Evolutionary conservation across 75 land plant genomes (phyloP).

Genomic region (Selaginella tamariscina): DNA sequence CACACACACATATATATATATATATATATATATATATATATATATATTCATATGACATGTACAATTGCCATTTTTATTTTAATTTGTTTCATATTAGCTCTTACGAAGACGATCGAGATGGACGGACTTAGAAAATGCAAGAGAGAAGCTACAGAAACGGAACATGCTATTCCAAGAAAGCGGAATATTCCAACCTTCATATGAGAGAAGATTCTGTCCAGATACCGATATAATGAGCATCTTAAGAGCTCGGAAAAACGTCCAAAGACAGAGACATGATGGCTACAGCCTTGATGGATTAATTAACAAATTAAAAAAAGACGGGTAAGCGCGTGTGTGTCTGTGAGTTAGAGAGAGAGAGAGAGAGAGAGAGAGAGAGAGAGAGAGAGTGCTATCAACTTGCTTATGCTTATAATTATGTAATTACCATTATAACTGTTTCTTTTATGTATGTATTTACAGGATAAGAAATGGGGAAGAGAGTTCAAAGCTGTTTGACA

Average conservation of each 20-base stretch:
- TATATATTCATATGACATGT: too few relatives aligned
- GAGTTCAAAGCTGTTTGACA: too few relatives aligned
- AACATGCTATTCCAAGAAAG: neutral
- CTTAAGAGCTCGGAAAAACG: neutral
- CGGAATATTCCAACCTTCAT: neutral
- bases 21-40: too few relatives aligned
- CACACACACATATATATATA: too few relatives aligned
- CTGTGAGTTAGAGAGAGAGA: too few relatives aligned
- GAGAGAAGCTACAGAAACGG: neutral
- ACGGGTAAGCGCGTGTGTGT: too few relatives aligned
- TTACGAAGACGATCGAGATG: neutral
- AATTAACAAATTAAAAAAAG: neutral
- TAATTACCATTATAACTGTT: neutral
- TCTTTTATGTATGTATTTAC: too few relatives aligned
- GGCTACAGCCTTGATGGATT: neutral
- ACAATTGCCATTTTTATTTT: too few relatives aligned
- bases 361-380: too few relatives aligned
- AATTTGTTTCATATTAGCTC: too few relatives aligned
- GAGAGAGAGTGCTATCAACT: neutral
- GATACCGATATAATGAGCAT: neutral
- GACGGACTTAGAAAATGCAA: neutral
- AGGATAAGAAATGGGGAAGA: too few relatives aligned
- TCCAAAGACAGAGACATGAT: neutral
- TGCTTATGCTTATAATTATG: neutral
- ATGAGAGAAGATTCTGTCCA: neutral